These are phyloP conservation scores for Globisporangium parvum DNA, from an alignment of 352 stramenopile genomes.

Conservation along the genomic window DNA sequence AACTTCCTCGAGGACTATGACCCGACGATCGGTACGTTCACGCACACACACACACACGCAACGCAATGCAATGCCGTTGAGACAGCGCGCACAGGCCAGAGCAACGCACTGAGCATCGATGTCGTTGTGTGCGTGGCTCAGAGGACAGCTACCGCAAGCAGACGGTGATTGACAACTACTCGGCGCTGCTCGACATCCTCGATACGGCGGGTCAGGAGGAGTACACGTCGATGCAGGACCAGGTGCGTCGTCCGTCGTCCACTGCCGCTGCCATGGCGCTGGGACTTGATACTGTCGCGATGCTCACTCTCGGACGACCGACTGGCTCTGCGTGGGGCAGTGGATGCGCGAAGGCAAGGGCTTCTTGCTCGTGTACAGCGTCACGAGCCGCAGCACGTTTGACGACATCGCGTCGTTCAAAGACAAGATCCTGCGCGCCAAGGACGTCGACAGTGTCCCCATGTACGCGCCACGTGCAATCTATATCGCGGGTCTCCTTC, in stretches of 20 bases:
- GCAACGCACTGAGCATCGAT: background rate
- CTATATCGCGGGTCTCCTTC: too few relatives aligned
- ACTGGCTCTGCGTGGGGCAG: too few relatives aligned
- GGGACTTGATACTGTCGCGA: too few relatives aligned
- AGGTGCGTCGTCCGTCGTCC: constrained; percentile 26
- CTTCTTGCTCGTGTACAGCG: constrained; percentile 88
- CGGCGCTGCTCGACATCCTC: constrained; percentile 85
- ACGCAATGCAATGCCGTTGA: too few relatives aligned
- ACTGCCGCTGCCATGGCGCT: too few relatives aligned
- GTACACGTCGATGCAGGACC: constrained; percentile 90
- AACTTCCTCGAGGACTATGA: constrained; percentile 93
- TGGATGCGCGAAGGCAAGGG: constrained; percentile 92
- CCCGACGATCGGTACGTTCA: constrained; percentile 77
- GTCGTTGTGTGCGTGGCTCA: too few relatives aligned
- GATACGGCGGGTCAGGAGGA: constrained; percentile 91
- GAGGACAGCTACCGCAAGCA: constrained; percentile 92
- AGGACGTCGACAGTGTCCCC: constrained; percentile 82
- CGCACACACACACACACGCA: too few relatives aligned
- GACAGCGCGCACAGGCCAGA: background rate
- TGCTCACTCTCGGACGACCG: too few relatives aligned
- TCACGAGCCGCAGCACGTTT: constrained; percentile 87
- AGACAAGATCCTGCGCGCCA: constrained; percentile 87
- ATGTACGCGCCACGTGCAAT: constrained; percentile 51
- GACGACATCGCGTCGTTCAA: constrained; percentile 87
- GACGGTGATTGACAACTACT: constrained; percentile 78